Conservation (phyloP, 2,329 filamentous ascomycete genomes). For the Fusarium sp. region DNA sequence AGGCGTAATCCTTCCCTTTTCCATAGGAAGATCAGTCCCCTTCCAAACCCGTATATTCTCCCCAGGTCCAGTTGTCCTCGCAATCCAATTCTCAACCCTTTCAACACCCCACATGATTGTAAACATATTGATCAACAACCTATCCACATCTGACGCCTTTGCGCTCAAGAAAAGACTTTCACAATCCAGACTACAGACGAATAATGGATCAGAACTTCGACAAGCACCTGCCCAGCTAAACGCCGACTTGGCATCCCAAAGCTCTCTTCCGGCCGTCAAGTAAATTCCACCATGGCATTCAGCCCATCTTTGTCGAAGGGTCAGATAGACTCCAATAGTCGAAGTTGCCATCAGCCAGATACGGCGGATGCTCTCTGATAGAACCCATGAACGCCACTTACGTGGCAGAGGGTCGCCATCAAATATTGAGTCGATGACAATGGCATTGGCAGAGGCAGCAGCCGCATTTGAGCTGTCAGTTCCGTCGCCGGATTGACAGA, state of each 20-base stretch:
- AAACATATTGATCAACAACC: slow-evolving; percentile 4
- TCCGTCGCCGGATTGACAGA: background rate
- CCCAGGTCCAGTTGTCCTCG: background rate
- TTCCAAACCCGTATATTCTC: background rate
- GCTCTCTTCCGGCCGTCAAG: background rate
- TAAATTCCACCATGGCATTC: slow-evolving; percentile 12
- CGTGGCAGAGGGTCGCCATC: slow-evolving; percentile 3
- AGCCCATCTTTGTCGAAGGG: slow-evolving; percentile 12
- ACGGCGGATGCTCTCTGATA: slow-evolving; percentile 18
- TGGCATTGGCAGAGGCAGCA: background rate
- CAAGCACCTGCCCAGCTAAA: background rate
- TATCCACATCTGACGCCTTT: slow-evolving; percentile 11
- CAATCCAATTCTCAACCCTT: slow-evolving; percentile 26
- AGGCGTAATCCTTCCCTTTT: background rate
- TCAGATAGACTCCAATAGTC: slow-evolving; percentile 13
- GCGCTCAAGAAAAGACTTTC: slow-evolving; percentile 15
- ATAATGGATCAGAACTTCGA: background rate
- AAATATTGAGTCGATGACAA: slow-evolving; percentile 2
- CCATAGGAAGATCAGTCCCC: background rate
- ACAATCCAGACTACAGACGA: slow-evolving; percentile 15
- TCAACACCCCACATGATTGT: slow-evolving; percentile 27
- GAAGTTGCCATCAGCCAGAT: slow-evolving; percentile 19
- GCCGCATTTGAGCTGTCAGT: background rate
- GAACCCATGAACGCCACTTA: slow-evolving; percentile 12
- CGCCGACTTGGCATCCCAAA: background rate